Percentiles rank a stretch among this genome's conserved stretches.
Evolutionary conservation across 129 eudicot species (phyloP).

Genomic region (Sambucus nigra): DNA sequence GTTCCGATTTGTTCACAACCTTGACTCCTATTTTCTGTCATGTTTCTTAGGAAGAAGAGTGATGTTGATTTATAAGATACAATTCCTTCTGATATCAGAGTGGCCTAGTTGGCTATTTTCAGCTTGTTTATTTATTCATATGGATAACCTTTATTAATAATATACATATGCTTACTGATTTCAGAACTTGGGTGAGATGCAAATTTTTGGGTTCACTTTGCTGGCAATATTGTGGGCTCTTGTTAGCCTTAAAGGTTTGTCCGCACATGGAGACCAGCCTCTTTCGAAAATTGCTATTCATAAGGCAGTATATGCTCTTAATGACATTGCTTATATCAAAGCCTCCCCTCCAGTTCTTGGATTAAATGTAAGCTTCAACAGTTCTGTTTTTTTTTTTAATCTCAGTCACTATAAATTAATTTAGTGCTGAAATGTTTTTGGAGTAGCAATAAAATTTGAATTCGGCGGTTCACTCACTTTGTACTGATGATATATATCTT

Average conservation of each 20-base stretch:
- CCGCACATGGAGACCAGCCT: slow-evolving; percentile 59
- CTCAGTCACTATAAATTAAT: neutral
- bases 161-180: neutral
- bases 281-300: slow-evolving; percentile 62
- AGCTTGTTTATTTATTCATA: neutral
- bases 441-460: neutral
- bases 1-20: too few relatives aligned
- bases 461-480: neutral
- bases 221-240: slow-evolving; percentile 35
- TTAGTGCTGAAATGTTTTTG: neutral
- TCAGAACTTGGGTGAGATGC: slow-evolving; percentile 27
- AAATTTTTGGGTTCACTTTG: slow-evolving; percentile 27
- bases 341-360: slow-evolving; percentile 79
- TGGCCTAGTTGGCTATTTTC: neutral
- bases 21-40: too few relatives aligned
- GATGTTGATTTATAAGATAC: too few relatives aligned
- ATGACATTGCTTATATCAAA: slow-evolving; percentile 44
- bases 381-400: neutral
- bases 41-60: too few relatives aligned
- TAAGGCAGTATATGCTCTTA: slow-evolving; percentile 45
- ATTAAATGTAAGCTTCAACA: slow-evolving; percentile 32
- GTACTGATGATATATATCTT: neutral
- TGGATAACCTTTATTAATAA: too few relatives aligned
- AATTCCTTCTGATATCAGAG: neutral
- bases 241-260: slow-evolving; percentile 30